Conservation (phyloP, 2,329 filamentous ascomycete species). For the Colletotrichum australisinense region DNA sequence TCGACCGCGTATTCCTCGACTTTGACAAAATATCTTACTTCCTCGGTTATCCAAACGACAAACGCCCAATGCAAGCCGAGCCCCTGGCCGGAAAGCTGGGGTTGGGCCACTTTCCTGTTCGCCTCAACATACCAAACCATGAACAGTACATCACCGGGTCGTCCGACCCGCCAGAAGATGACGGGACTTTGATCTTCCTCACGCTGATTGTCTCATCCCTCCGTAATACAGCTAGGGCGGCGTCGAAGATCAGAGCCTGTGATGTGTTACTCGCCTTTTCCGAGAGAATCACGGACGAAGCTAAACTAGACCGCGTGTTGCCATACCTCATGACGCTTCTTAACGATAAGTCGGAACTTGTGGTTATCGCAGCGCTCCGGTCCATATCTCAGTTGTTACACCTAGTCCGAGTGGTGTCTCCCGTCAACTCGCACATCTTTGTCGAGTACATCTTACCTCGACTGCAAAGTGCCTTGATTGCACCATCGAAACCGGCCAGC, state of each 20-base stretch:
- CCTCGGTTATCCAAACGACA: conserved; percentile 71
- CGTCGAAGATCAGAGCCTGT: conserved; percentile 89
- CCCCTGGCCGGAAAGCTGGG: conserved; percentile 60
- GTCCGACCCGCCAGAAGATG: conserved; percentile 75
- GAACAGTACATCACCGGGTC: conserved; percentile 75
- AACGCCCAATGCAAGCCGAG: conserved; percentile 41
- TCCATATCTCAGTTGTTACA: conserved; percentile 90
- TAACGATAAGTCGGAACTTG: conserved; percentile 83
- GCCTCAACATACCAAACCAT: conserved; percentile 88
- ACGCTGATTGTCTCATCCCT: conserved; percentile 90
- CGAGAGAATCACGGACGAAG: conserved; percentile 92
- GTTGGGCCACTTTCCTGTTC: conserved; percentile 79
- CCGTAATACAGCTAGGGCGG: conserved; percentile 87
- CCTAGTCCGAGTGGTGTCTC: conserved; percentile 88
- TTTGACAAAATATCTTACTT: conserved; percentile 99
- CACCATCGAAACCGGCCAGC: conserved; percentile 64
- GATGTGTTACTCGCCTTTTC: conserved; percentile 93
- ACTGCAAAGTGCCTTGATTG: conserved; percentile 66
- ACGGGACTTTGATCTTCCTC: conserved; percentile 92
- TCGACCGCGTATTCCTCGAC: conserved; percentile 91
- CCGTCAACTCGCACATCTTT: conserved; percentile 77
- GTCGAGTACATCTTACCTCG: conserved; percentile 76
- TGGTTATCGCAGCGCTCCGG: conserved; percentile 86
- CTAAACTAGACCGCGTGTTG: conserved; percentile 91
- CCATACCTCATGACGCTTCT: conserved; percentile 89